These are phyloP conservation scores for Nyctanthes arbortristis DNA, from an alignment of 257 asterid species.

Conservation along the genomic window DNA sequence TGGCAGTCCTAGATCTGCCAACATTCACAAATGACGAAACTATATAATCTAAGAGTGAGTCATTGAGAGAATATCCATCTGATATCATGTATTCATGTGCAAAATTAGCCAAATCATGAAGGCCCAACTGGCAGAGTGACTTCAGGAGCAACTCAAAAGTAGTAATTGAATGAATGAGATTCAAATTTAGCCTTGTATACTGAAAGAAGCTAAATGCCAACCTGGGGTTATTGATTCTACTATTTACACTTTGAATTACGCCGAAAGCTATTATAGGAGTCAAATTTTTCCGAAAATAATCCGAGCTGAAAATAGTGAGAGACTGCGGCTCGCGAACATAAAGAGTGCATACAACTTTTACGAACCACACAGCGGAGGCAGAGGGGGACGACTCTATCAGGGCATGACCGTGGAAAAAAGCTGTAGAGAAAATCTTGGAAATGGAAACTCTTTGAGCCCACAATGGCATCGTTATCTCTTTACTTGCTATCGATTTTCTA, in stretches of 20 bases:
- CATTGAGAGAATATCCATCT: conserved; percentile 54
- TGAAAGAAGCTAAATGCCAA: conserved; percentile 76
- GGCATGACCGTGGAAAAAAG: conserved; percentile 46
- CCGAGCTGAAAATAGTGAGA: conserved; percentile 44
- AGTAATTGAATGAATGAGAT: conserved; percentile 47
- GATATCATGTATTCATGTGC: conserved; percentile 56
- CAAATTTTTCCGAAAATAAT: conserved; percentile 65
- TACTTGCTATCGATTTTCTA: not conserved
- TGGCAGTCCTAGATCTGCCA: conserved; percentile 52
- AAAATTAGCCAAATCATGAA: conserved; percentile 51
- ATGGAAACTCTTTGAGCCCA: conserved; percentile 57
- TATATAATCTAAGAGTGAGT: conserved; percentile 39
- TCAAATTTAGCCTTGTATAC: conserved; percentile 59
- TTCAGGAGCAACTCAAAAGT: conserved; percentile 58
- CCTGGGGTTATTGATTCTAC: conserved; percentile 43
- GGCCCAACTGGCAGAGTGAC: conserved; percentile 62
- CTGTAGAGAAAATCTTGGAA: conserved; percentile 45
- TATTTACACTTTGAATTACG: conserved; percentile 58
- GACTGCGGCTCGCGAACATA: conserved; percentile 50
- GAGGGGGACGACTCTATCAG: conserved; percentile 36
- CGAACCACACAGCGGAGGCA: conserved; percentile 63
- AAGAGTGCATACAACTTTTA: conserved; percentile 77
- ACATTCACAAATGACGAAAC: conserved; percentile 55
- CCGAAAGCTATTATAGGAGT: conserved; percentile 57
- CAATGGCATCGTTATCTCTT: conserved; percentile 69